Conservation (phyloP, 1,139 yeast genomes). For the Yamadazyma atlantica region DNA sequence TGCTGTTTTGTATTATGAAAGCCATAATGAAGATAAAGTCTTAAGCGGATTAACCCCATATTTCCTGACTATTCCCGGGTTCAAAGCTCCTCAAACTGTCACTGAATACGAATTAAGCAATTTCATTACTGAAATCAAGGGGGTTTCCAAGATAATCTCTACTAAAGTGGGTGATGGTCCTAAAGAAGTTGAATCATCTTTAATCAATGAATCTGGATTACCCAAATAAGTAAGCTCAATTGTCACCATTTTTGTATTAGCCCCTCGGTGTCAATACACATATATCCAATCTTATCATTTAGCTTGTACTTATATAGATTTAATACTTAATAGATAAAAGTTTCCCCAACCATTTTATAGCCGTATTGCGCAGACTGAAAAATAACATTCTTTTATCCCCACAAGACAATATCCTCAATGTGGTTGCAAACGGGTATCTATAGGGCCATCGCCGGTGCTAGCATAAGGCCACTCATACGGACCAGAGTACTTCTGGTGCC, state of each 20-base stretch:
- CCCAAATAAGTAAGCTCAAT: constrained; percentile 19
- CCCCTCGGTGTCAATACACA: no score
- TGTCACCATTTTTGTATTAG: no score
- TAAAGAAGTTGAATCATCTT: constrained; percentile 48
- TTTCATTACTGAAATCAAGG: constrained; percentile 46
- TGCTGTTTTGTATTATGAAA: constrained; percentile 88
- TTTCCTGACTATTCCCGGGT: constrained; percentile 13
- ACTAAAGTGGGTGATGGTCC: constrained; percentile 92
- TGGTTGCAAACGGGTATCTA: not conserved
- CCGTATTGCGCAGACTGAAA: no score
- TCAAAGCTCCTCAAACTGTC: constrained; percentile 9
- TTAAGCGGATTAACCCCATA: constrained; percentile 48
- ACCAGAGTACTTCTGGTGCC: not conserved
- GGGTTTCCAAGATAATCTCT: constrained; percentile 78
- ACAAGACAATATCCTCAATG: not conserved
- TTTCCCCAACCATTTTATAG: not conserved
- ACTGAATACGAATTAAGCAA: constrained; percentile 8
- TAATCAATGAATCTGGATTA: constrained; percentile 48
- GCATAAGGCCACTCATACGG: not conserved
- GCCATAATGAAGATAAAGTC: constrained; percentile 66
- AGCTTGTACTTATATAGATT: constrained; percentile 1
- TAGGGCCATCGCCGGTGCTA: not conserved
- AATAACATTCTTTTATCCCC: no score
- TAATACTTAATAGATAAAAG: not conserved
- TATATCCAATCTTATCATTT: not conserved